Conservation (phyloP, 495 filamentous ascomycete species). For the Viridothelium virens region DNA sequence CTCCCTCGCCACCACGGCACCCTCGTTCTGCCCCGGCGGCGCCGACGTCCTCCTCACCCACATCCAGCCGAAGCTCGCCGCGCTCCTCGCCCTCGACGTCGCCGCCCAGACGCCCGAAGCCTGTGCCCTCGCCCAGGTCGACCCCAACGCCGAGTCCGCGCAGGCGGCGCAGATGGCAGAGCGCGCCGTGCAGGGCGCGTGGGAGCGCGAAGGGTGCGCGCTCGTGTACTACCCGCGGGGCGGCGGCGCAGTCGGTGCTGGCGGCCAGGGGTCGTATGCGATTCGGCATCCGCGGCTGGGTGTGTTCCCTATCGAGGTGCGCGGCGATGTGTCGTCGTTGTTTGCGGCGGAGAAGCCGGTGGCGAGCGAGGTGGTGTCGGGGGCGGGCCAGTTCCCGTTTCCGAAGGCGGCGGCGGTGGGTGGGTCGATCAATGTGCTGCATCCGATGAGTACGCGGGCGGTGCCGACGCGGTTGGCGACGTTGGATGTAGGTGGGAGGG, state of each 20-base stretch:
- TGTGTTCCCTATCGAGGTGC: constrained; percentile 31
- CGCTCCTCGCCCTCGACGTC: constrained; percentile 61
- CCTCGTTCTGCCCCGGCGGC: constrained; percentile 26
- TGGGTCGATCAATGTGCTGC: neutral
- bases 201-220: constrained; percentile 62
- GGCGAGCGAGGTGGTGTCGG: constrained; percentile 45
- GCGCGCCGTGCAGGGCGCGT: constrained; percentile 53
- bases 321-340: constrained; percentile 38
- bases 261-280: constrained; percentile 47
- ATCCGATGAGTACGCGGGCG: constrained; percentile 4
- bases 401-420: constrained; percentile 12
- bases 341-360: constrained; percentile 20
- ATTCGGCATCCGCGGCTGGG: constrained; percentile 61
- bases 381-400: constrained; percentile 32
- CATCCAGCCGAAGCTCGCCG: constrained; percentile 63
- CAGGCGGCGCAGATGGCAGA: constrained; percentile 40
- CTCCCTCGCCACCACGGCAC: constrained; percentile 25
- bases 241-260: constrained; percentile 40
- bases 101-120: constrained; percentile 43
- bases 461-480: constrained; percentile 11
- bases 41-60: constrained; percentile 51
- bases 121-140: constrained; percentile 35
- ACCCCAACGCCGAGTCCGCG: constrained; percentile 39
- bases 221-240: constrained; percentile 41
- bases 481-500: constrained; percentile 4